A percentile compares a stretch with the other conserved stretches of the same genome.
Conservation (phyloP, 768 basidiomycete species). For the Xerocomus spinulosus region DNA sequence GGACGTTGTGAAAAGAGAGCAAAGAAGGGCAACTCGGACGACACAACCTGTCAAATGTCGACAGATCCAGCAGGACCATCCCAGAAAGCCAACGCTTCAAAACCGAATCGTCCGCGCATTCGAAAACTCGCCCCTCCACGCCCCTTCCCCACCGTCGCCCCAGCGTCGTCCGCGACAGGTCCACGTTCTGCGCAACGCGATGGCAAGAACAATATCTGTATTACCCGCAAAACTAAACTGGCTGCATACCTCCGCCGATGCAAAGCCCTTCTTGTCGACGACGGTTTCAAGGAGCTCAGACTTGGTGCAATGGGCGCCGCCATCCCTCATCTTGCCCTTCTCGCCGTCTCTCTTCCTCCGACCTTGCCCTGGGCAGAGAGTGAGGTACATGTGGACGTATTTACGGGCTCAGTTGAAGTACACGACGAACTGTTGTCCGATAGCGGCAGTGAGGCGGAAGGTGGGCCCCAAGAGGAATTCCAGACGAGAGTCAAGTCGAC, state of each 20-base stretch:
- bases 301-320: slow-evolving; percentile 86
- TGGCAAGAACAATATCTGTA: slow-evolving; percentile 76
- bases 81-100: slow-evolving; percentile 2
- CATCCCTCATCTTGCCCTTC: slow-evolving; percentile 72
- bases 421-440: slow-evolving; percentile 65
- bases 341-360: slow-evolving; percentile 65
- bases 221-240: slow-evolving; percentile 72
- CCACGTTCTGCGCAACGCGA: slow-evolving; percentile 74
- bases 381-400: slow-evolving; percentile 58
- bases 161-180: slow-evolving; percentile 74
- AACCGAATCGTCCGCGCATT: slow-evolving; percentile 33
- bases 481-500: slow-evolving; percentile 69
- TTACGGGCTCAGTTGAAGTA: slow-evolving; percentile 68
- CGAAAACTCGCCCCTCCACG: slow-evolving; percentile 68
- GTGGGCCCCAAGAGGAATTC: slow-evolving; percentile 50
- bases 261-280: slow-evolving; percentile 63
- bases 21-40: slow-evolving; percentile 8
- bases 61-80: slow-evolving; percentile 1
- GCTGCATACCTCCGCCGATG: slow-evolving; percentile 75
- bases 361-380: slow-evolving; percentile 63
- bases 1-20: slow-evolving; percentile 10
- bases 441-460: slow-evolving; percentile 48
- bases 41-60: not conserved
- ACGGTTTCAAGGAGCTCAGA: slow-evolving; percentile 76
- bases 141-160: slow-evolving; percentile 72